Conservation (phyloP, 2,329 filamentous ascomycete genomes). For the Clonostachys solani region DNA sequence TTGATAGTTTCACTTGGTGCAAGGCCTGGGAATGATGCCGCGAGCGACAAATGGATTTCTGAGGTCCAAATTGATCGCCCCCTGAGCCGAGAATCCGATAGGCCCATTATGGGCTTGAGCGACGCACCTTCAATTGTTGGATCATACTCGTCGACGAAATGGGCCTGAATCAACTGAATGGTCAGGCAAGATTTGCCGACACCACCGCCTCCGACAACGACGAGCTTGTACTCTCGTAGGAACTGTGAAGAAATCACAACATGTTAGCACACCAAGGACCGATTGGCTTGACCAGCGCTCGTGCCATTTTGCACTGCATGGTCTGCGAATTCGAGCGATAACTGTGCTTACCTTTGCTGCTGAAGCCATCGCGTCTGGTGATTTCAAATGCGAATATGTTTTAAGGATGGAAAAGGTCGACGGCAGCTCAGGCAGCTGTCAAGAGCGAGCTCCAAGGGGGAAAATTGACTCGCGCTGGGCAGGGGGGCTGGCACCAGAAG, state of each 20-base stretch:
- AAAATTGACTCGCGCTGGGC: slow-evolving; percentile 7
- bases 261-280: neutral
- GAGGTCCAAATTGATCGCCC: too few relatives aligned
- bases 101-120: neutral
- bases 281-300: neutral
- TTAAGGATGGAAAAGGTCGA: neutral
- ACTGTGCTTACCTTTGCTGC: slow-evolving; percentile 23
- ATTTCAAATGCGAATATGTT: slow-evolving; percentile 4
- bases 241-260: slow-evolving; percentile 46
- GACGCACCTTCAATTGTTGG: slow-evolving; percentile 93
- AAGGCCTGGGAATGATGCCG: too few relatives aligned
- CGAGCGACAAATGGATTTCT: too few relatives aligned
- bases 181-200: slow-evolving; percentile 99
- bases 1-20: neutral
- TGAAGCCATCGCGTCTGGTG: slow-evolving; percentile 14
- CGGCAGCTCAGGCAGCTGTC: slow-evolving; percentile 2
- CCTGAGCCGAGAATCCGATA: neutral
- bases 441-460: slow-evolving; percentile 2
- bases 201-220: slow-evolving; percentile 95
- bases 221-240: slow-evolving; percentile 88
- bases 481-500: too few relatives aligned
- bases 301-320: neutral
- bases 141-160: slow-evolving; percentile 99
- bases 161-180: slow-evolving; percentile 91
- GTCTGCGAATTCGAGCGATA: too few relatives aligned